Conservation (phyloP, 345 rosid species). For the Brassica napus region Da-Ae NC_063451.1:36460501-36461000, state of each 20-base stretch:
- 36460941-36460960: too few relatives aligned
- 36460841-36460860: too few relatives aligned
- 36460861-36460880: too few relatives aligned
- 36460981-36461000: too few relatives aligned
- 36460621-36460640: neutral
- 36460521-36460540: neutral
- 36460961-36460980: too few relatives aligned
- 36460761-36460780: too few relatives aligned
- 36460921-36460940: too few relatives aligned
- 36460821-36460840: too few relatives aligned
- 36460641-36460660: neutral
- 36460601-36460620: neutral
- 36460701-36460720: neutral
- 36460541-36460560: neutral
- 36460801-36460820: too few relatives aligned
- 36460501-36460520: neutral
- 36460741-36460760: neutral
- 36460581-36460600: constrained; percentile 24
- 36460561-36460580: neutral
- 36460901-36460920: too few relatives aligned
- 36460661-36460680: neutral
- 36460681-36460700: neutral
- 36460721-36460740: neutral
- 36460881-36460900: too few relatives aligned
- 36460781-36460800: neutral